These are phyloP conservation scores for Annulohypoxylon stygium DNA, from an alignment of 495 filamentous ascomycete genomes.

Conservation along the genomic window DNA sequence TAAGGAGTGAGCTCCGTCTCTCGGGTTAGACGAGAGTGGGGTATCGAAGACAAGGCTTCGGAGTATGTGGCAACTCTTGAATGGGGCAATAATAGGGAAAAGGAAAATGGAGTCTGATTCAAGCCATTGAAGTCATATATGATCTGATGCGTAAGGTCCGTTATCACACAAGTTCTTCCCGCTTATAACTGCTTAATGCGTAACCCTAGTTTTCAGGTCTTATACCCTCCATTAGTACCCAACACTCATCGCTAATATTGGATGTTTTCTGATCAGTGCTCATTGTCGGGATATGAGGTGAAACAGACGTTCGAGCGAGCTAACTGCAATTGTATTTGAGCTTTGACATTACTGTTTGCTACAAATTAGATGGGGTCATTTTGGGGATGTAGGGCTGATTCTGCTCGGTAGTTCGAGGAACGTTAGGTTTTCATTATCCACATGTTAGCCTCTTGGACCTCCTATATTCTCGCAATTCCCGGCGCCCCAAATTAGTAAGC, in stretches of 20 bases:
- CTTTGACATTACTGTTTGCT: background rate
- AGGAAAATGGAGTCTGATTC: background rate
- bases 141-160: background rate
- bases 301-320: background rate
- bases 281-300: background rate
- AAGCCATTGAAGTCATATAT: too few species aligned
- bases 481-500: constrained; percentile 7
- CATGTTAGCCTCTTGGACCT: background rate
- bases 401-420: background rate
- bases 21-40: background rate
- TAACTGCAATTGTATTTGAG: background rate
- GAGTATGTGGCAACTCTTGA: background rate
- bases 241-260: background rate
- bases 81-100: background rate
- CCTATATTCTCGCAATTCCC: constrained; percentile 9
- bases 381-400: background rate
- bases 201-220: constrained; percentile 4
- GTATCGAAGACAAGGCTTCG: background rate
- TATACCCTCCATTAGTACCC: constrained; percentile 5
- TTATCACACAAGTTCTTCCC: constrained; percentile 8
- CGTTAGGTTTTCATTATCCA: background rate
- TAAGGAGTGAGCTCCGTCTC: too few species aligned
- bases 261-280: background rate
- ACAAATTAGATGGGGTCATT: background rate
- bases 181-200: constrained; percentile 13